A percentile compares a stretch with the other conserved stretches of the same genome.
Evolutionary conservation across 805 yeast species (phyloP).

Genomic region (Spathaspora girioi): DNA sequence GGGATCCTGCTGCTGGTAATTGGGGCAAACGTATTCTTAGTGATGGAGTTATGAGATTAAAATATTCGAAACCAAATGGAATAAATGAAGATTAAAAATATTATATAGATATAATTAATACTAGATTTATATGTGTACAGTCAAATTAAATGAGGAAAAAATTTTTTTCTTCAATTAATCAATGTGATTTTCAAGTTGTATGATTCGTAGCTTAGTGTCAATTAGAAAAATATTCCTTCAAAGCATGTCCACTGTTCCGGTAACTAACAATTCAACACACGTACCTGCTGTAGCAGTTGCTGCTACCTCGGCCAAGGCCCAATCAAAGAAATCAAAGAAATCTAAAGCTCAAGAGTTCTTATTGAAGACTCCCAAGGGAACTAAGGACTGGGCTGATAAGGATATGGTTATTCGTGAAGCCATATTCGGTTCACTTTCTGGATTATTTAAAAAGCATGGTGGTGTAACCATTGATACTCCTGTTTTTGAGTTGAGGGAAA

Average conservation of each 20-base stretch:
- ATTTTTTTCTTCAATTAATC: constrained; percentile 4
- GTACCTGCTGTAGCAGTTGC: constrained; percentile 10
- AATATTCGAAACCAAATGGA: constrained; percentile 36
- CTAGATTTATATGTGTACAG: too few species aligned
- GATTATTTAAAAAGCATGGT: constrained; percentile 89
- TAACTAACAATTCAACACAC: neutral
- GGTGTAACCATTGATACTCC: constrained; percentile 99
- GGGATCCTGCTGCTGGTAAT: constrained; percentile 85
- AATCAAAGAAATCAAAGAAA: constrained; percentile 30
- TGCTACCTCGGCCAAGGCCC: constrained; percentile 7
- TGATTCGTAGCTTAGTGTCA: constrained; percentile 1
- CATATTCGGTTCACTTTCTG: constrained; percentile 68
- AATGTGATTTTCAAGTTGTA: neutral
- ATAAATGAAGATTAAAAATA: constrained; percentile 32
- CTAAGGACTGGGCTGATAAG: constrained; percentile 97
- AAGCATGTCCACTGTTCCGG: constrained; percentile 2
- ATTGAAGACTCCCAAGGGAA: constrained; percentile 92
- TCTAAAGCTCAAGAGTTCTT: constrained; percentile 54
- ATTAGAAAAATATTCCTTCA: neutral
- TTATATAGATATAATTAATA: neutral
- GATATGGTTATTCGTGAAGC: constrained; percentile 95
- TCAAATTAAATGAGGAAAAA: neutral
- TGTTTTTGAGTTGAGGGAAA: constrained; percentile 93
- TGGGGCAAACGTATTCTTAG: constrained; percentile 81
- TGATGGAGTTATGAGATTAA: constrained; percentile 47